Base-by-base conservation (phyloP, 257 asterid species). In the Solanum dulcamara region DNA sequence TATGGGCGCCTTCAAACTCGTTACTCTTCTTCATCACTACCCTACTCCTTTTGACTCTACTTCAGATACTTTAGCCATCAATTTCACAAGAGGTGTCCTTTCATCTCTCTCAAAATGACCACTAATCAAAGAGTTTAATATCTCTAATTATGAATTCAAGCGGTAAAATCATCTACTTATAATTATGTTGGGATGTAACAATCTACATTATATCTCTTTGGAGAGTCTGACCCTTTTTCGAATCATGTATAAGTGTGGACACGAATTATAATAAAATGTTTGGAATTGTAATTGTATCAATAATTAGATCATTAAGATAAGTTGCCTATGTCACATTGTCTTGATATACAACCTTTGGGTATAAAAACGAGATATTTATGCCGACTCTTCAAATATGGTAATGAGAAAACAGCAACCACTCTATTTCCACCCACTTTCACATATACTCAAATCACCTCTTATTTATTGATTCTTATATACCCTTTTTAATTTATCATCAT, bases 1-100 rank as follows among this genome's bases (percentile, higher is more conserved):
- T 48, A 48, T 79, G 64, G 83, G 83, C 44, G 83, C 83, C 83
- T 79, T 0, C 2, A 28, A 79, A 79, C 62, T 48, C 83, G 64
- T 79, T 18, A 18, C 28, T 20, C 42, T 35, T 33, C 75, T 1
- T 3, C 35, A 68, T 7, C 5, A 1, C 5, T 26, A 13, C 37
- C 57, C 38, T 14, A 44, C 81, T 44, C 1, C 24, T 6, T 75
- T 75, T 44, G 5, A 44, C 81, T 42, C 59, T 26, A 4, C 13
- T 26, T 13, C 0, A 6, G 81, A 75, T 75, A 44, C 44, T 75
- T 75, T 44, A 14, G 32, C 28, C 80, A 70, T 20, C 28, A 38
- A 70, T 70, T 70, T 38, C 50, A 70, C 80, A 70, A 68, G 7
- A 70, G 50, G 79, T 70, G 10, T 35, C n/a, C 2, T 20, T 70